These are phyloP conservation scores for Eremomyces bilateralis DNA, from an alignment of 495 filamentous ascomycete genomes.

Conservation along the genomic window DNA sequence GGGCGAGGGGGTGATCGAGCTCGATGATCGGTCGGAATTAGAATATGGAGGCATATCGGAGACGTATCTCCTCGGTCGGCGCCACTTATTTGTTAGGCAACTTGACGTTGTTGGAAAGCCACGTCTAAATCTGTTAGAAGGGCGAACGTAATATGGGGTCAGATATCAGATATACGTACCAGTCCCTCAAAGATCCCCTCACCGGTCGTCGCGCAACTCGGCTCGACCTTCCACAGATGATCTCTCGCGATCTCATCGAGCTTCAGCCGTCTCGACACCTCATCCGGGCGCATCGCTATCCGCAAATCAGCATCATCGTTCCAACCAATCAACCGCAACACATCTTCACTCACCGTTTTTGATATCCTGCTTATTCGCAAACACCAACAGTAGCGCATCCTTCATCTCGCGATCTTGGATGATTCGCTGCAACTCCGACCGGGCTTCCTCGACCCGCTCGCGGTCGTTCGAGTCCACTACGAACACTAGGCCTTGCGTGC, in stretches of 20 bases:
- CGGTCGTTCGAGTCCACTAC: conserved; percentile 87
- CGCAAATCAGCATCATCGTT: neutral
- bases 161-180: conserved; percentile 28
- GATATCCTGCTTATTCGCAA: conserved; percentile 97
- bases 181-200: conserved; percentile 89
- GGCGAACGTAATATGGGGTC: neutral
- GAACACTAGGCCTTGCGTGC: conserved; percentile 93
- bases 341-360: conserved; percentile 34
- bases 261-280: conserved; percentile 69
- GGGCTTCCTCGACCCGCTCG: conserved; percentile 70
- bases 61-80: too few relatives aligned
- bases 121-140: conserved; percentile 29
- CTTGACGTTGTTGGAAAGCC: conserved; percentile 90
- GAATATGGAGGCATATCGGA: too few relatives aligned
- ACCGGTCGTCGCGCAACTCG: conserved; percentile 81
- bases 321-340: conserved; percentile 1
- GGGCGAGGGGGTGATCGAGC: too few relatives aligned
- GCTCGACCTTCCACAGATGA: conserved; percentile 89
- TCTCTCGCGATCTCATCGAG: conserved; percentile 63
- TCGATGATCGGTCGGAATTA: too few relatives aligned
- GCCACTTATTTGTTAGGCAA: conserved; percentile 11
- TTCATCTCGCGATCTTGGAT: conserved; percentile 98
- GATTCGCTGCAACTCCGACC: conserved; percentile 76
- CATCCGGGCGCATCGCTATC: conserved; percentile 64
- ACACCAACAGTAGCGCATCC: conserved; percentile 78